Evolutionary conservation across 176 grass and related monocot genomes (phyloP).

Genomic region (Eremochloa ophiuroides): DNA sequence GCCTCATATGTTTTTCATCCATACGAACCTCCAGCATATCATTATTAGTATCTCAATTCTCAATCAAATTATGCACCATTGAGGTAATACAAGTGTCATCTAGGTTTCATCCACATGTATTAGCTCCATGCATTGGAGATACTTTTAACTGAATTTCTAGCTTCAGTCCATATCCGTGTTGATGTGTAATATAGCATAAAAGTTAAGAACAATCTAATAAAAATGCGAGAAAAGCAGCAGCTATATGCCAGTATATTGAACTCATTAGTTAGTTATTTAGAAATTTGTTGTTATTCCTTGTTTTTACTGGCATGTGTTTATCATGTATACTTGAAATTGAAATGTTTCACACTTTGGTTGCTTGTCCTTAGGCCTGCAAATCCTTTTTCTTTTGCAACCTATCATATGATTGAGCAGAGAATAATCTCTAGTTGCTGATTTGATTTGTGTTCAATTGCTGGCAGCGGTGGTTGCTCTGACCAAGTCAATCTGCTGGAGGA

Average conservation of each 20-base stretch:
- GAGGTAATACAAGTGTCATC: background rate
- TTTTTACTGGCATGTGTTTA: background rate
- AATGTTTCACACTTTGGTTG: background rate
- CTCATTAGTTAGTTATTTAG: background rate
- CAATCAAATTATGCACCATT: constrained; percentile 22
- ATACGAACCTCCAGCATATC: background rate
- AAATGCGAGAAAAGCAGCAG: background rate
- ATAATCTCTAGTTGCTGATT: constrained; percentile 33
- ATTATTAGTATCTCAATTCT: background rate
- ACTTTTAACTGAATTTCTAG: background rate
- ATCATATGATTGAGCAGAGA: background rate
- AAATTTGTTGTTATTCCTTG: background rate
- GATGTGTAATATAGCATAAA: background rate
- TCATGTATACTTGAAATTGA: background rate
- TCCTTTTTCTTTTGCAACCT: background rate
- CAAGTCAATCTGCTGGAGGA: constrained; percentile 83
- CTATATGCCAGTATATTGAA: background rate
- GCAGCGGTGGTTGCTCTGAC: constrained; percentile 83
- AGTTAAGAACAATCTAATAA: constrained; percentile 1
- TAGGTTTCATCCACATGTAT: constrained; percentile 5
- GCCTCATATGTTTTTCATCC: background rate
- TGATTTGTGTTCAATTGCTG: constrained; percentile 7
- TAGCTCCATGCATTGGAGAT: background rate
- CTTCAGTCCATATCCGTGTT: constrained; percentile 13
- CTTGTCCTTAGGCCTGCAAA: background rate